Evolutionary conservation across 2,329 filamentous ascomycete species (phyloP).

Genomic region (Graphium sp.): DNA sequence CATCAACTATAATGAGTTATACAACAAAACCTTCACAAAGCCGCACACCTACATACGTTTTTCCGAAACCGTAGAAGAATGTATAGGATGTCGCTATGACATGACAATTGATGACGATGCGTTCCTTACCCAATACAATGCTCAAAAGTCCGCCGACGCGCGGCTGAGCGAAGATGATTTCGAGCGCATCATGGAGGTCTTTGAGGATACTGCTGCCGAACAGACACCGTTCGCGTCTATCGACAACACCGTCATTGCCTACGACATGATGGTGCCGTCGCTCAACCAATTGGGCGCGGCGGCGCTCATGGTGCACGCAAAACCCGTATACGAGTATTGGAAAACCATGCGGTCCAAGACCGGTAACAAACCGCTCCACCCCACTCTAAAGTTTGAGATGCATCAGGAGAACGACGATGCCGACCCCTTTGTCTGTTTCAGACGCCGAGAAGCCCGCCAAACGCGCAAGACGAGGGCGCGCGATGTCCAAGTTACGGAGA

Average conservation of each 20-base stretch:
- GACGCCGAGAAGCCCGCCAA: slow-evolving; percentile 82
- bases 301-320: slow-evolving; percentile 42
- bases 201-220: slow-evolving; percentile 69
- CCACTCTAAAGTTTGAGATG: slow-evolving; percentile 80
- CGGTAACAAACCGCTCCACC: slow-evolving; percentile 58
- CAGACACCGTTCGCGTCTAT: slow-evolving; percentile 82
- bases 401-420: slow-evolving; percentile 88
- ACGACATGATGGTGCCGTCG: slow-evolving; percentile 58
- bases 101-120: slow-evolving; percentile 83
- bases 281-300: slow-evolving; percentile 33
- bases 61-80: slow-evolving; percentile 95
- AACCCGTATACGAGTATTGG: slow-evolving; percentile 84
- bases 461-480: slow-evolving; percentile 88
- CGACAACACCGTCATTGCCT: slow-evolving; percentile 70
- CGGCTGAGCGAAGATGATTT: slow-evolving; percentile 81
- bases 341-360: slow-evolving; percentile 48
- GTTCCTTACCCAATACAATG: slow-evolving; percentile 72
- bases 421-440: slow-evolving; percentile 96
- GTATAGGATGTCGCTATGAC: slow-evolving; percentile 78
- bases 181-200: slow-evolving; percentile 86
- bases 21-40: slow-evolving; percentile 62
- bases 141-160: slow-evolving; percentile 44
- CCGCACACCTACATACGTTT: slow-evolving; percentile 92
- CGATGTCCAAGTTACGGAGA: slow-evolving; percentile 87
- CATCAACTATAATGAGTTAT: slow-evolving; percentile 78